Percentiles rank a stretch among this genome's conserved stretches.
Conservation (phyloP, 2,329 filamentous ascomycete species). For the Daldinia sp. region DNA sequence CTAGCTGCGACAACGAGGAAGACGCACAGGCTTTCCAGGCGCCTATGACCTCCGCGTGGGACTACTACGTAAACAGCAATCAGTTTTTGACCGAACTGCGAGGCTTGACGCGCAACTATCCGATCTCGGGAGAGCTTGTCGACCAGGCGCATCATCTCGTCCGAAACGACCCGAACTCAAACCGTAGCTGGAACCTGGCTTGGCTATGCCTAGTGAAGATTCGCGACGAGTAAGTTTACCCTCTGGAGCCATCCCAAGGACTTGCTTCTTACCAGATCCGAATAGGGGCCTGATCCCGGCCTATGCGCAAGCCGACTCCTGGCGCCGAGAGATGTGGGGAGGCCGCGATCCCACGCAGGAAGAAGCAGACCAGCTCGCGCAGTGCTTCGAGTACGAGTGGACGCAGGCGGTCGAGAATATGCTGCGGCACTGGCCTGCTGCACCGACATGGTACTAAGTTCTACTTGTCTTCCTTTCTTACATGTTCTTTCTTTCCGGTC, state of each 20-base stretch:
- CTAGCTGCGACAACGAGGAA: constrained; percentile 63
- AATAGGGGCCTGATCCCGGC: constrained; percentile 65
- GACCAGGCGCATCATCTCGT: constrained; percentile 72
- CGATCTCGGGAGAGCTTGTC: constrained; percentile 70
- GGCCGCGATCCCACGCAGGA: constrained; percentile 62
- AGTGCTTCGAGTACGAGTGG: constrained; percentile 74
- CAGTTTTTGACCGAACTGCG: constrained; percentile 75
- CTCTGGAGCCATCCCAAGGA: background rate
- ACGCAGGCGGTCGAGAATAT: constrained; percentile 69
- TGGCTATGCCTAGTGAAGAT: constrained; percentile 77
- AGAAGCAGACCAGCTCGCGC: constrained; percentile 65
- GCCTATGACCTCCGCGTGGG: constrained; percentile 76
- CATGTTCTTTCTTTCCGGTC: constrained; percentile 13
- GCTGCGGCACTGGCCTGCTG: constrained; percentile 71
- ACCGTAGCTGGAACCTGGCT: constrained; percentile 78
- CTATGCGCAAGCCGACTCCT: constrained; percentile 69
- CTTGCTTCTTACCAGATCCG: constrained; percentile 12
- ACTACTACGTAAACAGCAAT: constrained; percentile 74
- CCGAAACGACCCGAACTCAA: constrained; percentile 68
- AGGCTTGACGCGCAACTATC: constrained; percentile 71
- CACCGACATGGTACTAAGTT: constrained; percentile 63
- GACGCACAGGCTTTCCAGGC: constrained; percentile 65
- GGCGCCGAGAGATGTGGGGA: constrained; percentile 75
- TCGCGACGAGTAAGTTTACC: constrained; percentile 64
- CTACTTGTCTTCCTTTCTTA: constrained; percentile 33